phyloP scores from a whole-genome alignment of 345 rosid genomes.

The rapeseed (Brassica napus) region DNA sequence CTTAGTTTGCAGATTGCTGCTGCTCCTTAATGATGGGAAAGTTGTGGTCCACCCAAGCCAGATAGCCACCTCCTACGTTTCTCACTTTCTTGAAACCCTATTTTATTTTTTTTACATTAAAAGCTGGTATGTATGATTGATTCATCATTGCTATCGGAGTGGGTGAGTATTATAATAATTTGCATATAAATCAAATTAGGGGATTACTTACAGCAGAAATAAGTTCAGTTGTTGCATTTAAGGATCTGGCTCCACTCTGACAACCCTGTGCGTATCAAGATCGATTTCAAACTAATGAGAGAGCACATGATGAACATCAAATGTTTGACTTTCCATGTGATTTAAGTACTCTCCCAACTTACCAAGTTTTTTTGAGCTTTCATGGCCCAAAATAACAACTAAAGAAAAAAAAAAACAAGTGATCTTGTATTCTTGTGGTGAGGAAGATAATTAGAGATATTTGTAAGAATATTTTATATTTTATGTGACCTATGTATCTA shows the following conservation, averaged over 20 bases:
- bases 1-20: constrained; percentile 22
- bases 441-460: neutral
- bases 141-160: neutral
- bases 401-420: neutral
- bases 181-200: neutral
- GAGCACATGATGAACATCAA: neutral
- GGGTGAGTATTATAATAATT: neutral
- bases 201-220: constrained; percentile 52
- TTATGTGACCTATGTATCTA: no score
- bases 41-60: constrained; percentile 60
- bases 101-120: neutral
- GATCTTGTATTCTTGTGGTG: neutral
- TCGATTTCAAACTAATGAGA: neutral
- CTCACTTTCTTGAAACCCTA: constrained; percentile 75
- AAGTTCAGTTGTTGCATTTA: constrained; percentile 65
- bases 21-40: constrained; percentile 47
- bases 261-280: constrained; percentile 56
- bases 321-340: neutral
- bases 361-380: neutral
- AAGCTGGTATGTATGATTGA: neutral
- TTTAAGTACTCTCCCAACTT: neutral
- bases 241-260: constrained; percentile 86
- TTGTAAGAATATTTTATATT: no score
- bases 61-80: constrained; percentile 83
- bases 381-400: neutral